phyloP scores from a whole-genome alignment of 2,329 filamentous ascomycete species.

The Sphaceloma murrayae region DNA sequence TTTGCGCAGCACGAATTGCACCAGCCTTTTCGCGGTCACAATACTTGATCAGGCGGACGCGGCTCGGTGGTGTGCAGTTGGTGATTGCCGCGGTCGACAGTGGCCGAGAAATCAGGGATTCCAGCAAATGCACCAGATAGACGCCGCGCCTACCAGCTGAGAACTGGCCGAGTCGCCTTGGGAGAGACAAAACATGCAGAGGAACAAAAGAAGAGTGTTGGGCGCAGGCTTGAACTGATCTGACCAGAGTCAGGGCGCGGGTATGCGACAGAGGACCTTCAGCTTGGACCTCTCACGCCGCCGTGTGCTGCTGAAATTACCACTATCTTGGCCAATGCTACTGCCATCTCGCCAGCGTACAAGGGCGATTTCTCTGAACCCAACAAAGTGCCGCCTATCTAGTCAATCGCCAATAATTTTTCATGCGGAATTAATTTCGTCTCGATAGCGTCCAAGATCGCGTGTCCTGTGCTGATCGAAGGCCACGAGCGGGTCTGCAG shows the following conservation, averaged over 20 bases:
- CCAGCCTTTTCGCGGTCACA: background rate
- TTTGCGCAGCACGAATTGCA: too few species aligned
- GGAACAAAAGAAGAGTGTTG: constrained; percentile 11
- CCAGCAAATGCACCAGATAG: constrained; percentile 4
- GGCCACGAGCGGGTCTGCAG: background rate
- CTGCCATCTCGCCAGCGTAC: too few species aligned
- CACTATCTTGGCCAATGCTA: background rate
- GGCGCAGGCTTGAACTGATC: constrained; percentile 11
- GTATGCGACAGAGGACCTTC: constrained; percentile 5
- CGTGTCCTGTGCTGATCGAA: background rate
- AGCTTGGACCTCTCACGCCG: constrained; percentile 8
- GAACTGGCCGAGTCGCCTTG: background rate
- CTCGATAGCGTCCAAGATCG: background rate
- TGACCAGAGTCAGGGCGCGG: constrained; percentile 4
- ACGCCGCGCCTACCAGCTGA: constrained; percentile 3
- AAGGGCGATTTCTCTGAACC: background rate
- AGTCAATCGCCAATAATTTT: background rate
- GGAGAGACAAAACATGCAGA: background rate
- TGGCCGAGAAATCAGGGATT: constrained; percentile 8
- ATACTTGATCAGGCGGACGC: constrained; percentile 2
- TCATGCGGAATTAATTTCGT: constrained; percentile 1
- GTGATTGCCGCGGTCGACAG: too few species aligned
- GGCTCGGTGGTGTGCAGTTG: background rate
- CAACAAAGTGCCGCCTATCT: background rate
- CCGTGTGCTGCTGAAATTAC: constrained; percentile 1